Evolutionary conservation across 306 rosid species (phyloP).

Genomic region (Glycine latifolia): DNA sequence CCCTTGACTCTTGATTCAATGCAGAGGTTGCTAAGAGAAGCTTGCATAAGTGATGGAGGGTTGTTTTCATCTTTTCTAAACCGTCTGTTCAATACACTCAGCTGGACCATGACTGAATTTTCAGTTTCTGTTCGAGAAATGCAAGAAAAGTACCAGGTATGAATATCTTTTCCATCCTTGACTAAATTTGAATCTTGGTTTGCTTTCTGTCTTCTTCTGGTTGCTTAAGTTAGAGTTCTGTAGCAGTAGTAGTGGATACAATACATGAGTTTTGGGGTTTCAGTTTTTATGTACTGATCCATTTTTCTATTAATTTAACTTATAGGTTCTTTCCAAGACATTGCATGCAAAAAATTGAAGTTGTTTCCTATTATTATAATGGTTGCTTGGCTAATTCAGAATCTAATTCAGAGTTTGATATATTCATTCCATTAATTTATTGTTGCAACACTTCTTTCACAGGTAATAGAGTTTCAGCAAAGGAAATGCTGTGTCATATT

Average conservation of each 20-base stretch:
- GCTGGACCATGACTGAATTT: conserved; percentile 99
- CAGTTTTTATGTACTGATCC: conserved; percentile 7
- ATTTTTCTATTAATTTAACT: neutral
- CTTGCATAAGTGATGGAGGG: conserved; percentile 76
- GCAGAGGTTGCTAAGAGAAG: conserved; percentile 84
- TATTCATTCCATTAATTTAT: conserved; percentile 31
- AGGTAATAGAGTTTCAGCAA: conserved; percentile 97
- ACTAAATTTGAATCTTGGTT: conserved; percentile 25
- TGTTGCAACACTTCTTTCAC: conserved; percentile 51
- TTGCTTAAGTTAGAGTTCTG: conserved; percentile 40
- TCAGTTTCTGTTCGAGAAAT: conserved; percentile 94
- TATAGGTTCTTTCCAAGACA: conserved; percentile 27
- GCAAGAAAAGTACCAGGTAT: conserved; percentile 85
- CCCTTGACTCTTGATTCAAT: conserved; percentile 46
- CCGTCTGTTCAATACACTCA: conserved; percentile 92
- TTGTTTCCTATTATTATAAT: conserved; percentile 11
- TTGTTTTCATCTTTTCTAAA: conserved; percentile 93
- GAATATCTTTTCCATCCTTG: conserved; percentile 14
- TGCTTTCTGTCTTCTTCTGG: conserved; percentile 38
- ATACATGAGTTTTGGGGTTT: conserved; percentile 26
- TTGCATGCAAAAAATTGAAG: conserved; percentile 19
- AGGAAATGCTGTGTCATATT: conserved; percentile 89
- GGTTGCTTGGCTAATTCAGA: conserved; percentile 32
- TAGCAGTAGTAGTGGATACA: conserved; percentile 24
- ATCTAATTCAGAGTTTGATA: conserved; percentile 25